Conservation (phyloP, 768 basidiomycete genomes). For the Tulasnella sp. region DNA sequence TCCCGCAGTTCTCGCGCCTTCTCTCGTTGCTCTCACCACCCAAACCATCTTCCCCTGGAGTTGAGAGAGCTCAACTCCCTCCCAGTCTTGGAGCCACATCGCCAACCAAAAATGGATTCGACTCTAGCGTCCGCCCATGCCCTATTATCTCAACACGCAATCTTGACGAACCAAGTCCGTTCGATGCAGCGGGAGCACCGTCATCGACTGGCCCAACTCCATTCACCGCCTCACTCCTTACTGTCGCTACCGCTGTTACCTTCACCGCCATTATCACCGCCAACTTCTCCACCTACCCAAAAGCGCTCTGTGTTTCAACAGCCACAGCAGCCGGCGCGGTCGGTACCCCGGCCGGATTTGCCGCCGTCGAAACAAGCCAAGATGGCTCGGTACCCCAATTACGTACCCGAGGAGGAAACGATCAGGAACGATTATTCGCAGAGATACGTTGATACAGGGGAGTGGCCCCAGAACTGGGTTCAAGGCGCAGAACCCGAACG, state of each 20-base stretch:
- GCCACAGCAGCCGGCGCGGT: neutral
- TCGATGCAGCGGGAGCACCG: conserved; percentile 25
- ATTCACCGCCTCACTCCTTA: conserved; percentile 20
- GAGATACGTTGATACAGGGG: conserved; percentile 83
- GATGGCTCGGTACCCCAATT: conserved; percentile 67
- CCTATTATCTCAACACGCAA: conserved; percentile 21
- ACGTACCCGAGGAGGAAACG: conserved; percentile 91
- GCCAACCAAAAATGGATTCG: neutral
- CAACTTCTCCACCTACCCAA: conserved; percentile 4
- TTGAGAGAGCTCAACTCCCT: neutral
- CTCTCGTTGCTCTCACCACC: neutral
- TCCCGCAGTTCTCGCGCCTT: too few relatives aligned
- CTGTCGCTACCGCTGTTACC: conserved; percentile 18
- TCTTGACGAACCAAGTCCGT: conserved; percentile 12
- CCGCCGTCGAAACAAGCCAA: conserved; percentile 74
- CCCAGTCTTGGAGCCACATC: neutral
- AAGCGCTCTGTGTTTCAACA: neutral
- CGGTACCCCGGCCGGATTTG: conserved; percentile 41
- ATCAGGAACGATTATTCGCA: conserved; percentile 94
- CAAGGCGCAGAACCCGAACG: conserved; percentile 82
- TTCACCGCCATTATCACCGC: conserved; percentile 19
- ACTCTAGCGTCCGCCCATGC: conserved; percentile 21
- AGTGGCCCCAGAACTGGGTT: conserved; percentile 93
- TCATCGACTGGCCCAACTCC: conserved; percentile 8
- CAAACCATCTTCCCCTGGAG: neutral